phyloP scores from a whole-genome alignment of 805 yeast genomes.

The Lipomyces sp. region DNA sequence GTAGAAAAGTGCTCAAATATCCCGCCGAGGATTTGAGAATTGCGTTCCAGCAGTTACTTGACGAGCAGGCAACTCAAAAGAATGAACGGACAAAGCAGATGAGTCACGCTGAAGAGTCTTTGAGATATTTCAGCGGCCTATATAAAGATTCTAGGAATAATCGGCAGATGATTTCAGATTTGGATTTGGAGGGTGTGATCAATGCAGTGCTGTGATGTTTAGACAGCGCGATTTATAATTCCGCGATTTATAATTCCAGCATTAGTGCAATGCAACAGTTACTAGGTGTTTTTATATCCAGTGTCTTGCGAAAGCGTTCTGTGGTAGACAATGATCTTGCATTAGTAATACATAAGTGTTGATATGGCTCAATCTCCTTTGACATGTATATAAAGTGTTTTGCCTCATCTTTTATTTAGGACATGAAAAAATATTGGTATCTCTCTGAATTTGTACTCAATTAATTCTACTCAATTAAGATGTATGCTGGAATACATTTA shows the following conservation, averaged over 20 bases:
- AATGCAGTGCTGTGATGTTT: not conserved
- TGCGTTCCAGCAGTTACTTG: constrained; percentile 68
- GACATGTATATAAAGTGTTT: not conserved
- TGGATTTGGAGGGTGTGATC: constrained; percentile 26
- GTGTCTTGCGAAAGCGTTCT: not conserved
- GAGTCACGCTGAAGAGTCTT: constrained; percentile 60
- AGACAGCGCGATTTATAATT: not conserved
- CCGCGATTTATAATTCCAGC: not conserved
- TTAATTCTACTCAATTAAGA: not conserved
- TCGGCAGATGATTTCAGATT: constrained; percentile 21
- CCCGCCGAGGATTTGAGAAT: constrained; percentile 84
- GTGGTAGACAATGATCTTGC: not conserved
- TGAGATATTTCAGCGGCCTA: constrained; percentile 59
- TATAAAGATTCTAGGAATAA: constrained; percentile 45
- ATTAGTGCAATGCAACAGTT: not conserved
- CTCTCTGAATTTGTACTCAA: not conserved
- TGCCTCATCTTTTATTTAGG: not conserved
- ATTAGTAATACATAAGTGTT: not conserved
- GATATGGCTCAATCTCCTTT: constrained; percentile 1
- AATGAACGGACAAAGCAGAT: constrained; percentile 58
- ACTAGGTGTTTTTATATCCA: not conserved
- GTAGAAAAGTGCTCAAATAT: constrained; percentile 74
- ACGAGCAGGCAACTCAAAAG: constrained; percentile 61
- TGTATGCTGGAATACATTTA: not conserved
- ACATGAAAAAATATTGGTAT: not conserved